A percentile compares a stretch with the other conserved stretches of the same genome.
phyloP scores from a whole-genome alignment of 345 rosid species.

The Gossypium stocksii region DNA sequence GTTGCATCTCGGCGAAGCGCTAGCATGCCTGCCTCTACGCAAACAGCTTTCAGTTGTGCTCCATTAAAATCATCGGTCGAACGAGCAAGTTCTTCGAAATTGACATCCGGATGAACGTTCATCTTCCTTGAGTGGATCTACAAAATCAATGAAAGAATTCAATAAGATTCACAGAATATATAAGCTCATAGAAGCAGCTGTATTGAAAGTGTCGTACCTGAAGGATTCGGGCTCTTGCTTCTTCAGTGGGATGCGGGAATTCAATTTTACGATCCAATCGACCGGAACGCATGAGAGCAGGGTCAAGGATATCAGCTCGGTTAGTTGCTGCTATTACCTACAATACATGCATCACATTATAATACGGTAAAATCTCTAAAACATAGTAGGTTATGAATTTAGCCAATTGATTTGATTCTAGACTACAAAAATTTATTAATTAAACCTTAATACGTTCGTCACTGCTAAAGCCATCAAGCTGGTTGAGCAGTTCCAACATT shows the following conservation, averaged over 20 bases:
- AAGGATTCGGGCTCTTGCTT: constrained; percentile 96
- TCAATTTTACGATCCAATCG: constrained; percentile 98
- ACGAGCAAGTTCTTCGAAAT: constrained; percentile 97
- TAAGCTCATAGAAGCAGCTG: background rate
- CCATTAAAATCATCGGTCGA: constrained; percentile 98
- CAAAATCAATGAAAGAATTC: constrained; percentile 7
- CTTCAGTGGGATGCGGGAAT: constrained; percentile 97
- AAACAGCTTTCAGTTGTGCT: constrained; percentile 96
- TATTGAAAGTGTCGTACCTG: constrained; percentile 40
- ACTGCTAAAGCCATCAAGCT: constrained; percentile 98
- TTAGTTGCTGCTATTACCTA: constrained; percentile 99
- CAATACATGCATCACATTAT: constrained; percentile 4
- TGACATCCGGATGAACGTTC: constrained; percentile 94
- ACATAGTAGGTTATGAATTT: background rate
- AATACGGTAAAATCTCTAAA: background rate
- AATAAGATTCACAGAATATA: background rate
- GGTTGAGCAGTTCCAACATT: constrained; percentile 96
- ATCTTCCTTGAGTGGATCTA: constrained; percentile 99
- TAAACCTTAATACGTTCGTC: constrained; percentile 95
- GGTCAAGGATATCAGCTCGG: constrained; percentile 96
- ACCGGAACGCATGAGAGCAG: constrained; percentile 99
- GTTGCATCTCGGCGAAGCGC: constrained; percentile 99
- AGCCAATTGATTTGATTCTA: background rate
- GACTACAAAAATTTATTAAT: background rate
- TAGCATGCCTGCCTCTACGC: constrained; percentile 99